phyloP scores from a whole-genome alignment of 1,139 yeast species.

The Pichia norvegensis region DNA sequence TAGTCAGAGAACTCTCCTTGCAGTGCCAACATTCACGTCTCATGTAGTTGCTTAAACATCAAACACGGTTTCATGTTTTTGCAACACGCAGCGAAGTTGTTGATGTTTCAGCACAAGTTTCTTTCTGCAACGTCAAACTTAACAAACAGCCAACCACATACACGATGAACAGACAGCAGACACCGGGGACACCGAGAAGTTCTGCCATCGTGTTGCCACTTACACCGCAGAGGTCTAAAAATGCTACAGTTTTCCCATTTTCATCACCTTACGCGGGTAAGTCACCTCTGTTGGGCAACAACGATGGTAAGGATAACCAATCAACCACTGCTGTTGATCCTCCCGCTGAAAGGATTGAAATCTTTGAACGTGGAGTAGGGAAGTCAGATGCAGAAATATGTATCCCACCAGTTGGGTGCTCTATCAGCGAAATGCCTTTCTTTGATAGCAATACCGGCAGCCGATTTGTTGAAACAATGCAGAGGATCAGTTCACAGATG shows the following conservation, averaged over 20 bases:
- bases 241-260: conserved; percentile 3
- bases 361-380: conserved; percentile 5
- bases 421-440: conserved; percentile 10
- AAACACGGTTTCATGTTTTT: neutral
- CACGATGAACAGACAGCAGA: neutral
- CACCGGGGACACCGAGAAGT: neutral
- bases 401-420: conserved; percentile 10
- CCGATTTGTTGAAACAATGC: conserved; percentile 3
- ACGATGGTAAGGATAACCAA: neutral
- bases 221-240: conserved; percentile 2
- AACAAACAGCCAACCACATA: neutral
- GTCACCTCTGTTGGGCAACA: conserved; percentile 13
- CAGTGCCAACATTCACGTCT: no score
- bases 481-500: conserved; percentile 38
- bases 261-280: conserved; percentile 16
- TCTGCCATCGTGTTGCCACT: neutral
- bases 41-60: no score
- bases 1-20: no score
- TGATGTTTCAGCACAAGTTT: neutral
- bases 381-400: neutral
- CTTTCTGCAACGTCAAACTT: neutral
- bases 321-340: neutral
- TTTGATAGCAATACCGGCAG: conserved; percentile 1
- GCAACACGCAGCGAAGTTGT: neutral
- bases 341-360: neutral